A percentile compares a stretch with the other conserved stretches of the same genome.
Evolutionary conservation across 495 filamentous ascomycete genomes (phyloP).

Genomic region (Annulohypoxylon maeteangense): DNA sequence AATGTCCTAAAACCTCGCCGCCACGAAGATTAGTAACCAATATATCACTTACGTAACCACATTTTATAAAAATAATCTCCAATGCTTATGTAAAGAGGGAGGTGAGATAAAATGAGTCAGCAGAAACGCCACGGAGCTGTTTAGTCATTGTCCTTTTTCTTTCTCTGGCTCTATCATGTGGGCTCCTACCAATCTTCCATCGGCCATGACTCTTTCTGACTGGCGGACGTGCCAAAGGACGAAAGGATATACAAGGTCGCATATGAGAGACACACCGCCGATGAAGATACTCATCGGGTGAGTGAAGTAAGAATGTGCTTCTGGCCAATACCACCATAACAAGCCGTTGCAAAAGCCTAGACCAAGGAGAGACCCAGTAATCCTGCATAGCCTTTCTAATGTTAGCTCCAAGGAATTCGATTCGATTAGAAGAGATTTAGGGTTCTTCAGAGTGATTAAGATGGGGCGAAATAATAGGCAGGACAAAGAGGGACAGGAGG

Average conservation of each 20-base stretch:
- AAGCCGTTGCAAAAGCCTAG: neutral
- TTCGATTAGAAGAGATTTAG: too few relatives aligned
- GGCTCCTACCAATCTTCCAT: neutral
- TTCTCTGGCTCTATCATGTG: neutral
- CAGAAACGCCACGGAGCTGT: neutral
- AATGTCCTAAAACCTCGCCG: constrained; percentile 1
- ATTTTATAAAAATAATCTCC: neutral
- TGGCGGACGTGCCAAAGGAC: neutral
- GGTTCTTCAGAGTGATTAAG: too few relatives aligned
- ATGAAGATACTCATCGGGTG: constrained; percentile 1
- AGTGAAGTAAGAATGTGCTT: neutral
- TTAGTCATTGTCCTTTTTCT: neutral
- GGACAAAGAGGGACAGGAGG: too few relatives aligned
- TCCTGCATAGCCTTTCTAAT: neutral
- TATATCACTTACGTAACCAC: neutral
- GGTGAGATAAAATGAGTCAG: neutral
- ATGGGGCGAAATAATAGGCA: too few relatives aligned
- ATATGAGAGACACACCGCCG: neutral
- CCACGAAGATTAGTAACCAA: neutral
- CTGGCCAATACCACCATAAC: neutral
- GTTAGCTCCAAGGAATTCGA: neutral
- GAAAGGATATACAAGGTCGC: neutral
- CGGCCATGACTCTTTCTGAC: neutral
- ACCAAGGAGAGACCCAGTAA: neutral
- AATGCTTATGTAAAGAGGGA: neutral